Evolutionary conservation across 208 protist species (phyloP), one percentile per base, ranked within the genome.

Genomic region (Willaertia magna): DNA sequence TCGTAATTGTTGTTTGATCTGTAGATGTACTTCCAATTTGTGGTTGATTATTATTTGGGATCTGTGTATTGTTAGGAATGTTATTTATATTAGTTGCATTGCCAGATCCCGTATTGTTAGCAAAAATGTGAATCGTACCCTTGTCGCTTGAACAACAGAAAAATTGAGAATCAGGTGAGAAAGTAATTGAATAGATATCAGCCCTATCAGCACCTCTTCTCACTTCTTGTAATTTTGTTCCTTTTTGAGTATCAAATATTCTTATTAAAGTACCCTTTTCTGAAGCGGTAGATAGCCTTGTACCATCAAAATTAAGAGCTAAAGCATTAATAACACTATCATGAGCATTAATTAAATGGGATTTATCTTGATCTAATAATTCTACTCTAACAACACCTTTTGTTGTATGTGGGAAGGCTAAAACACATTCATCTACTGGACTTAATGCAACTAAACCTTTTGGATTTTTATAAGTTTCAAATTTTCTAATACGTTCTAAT

Each of bases 401-500:
- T 30, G 51, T 30, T 12, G 49, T 75, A 46, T 81, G 46, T 42
- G 82, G 86, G 55, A 55, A 87, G 39, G 76, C 87, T 6, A 87
- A 14, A 40, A 85, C 87, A 40, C 79, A 67, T 30, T 51, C 46
- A 20, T 47, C 51, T 4, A 43, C 34, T 47, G 88, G 78, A 34
- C 22, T 49, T 4, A 88, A 47, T 14, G 87, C 87, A 16, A 88
- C 79, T 11, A 88, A 43, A 85, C 94, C 94, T 49, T 92, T 92
- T 11, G 92, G 91, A 86, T 97, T 97, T 67, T 88, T 74, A 20
- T 89, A 84, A 42, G 95, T 97, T 47, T 97, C 94, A 59, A 95
- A 89, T 44, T 95, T 87, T 75, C 95, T 82, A n/a, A 96, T 44
- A 34, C 93, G 86, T 85, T 94, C 87, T 20, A 97, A 89, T 81